phyloP scores from a whole-genome alignment of 768 basidiomycete species.

The Astraeus odoratus region DNA sequence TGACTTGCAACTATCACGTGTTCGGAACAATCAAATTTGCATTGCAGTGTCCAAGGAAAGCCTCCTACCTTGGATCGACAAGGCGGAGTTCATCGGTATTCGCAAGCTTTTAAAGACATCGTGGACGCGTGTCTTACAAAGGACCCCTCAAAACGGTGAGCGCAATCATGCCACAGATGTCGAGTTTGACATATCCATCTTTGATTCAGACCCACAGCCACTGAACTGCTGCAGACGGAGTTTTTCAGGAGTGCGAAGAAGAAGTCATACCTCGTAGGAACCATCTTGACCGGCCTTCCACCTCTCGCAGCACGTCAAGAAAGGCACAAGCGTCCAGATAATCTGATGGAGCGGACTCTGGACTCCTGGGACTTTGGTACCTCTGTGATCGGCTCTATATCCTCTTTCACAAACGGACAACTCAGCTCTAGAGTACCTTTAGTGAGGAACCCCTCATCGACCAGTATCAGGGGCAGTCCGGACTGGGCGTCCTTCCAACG shows the following conservation, averaged over 20 bases:
- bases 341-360: slow-evolving; percentile 40
- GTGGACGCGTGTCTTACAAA: slow-evolving; percentile 79
- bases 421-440: slow-evolving; percentile 3
- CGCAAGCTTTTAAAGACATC: slow-evolving; percentile 75
- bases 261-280: slow-evolving; percentile 67
- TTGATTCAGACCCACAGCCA: slow-evolving; percentile 62
- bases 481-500: slow-evolving; percentile 1
- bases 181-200: background rate
- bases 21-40: background rate
- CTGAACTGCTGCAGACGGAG: slow-evolving; percentile 63
- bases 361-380: slow-evolving; percentile 78
- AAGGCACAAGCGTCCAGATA: slow-evolving; percentile 40
- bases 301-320: slow-evolving; percentile 71
- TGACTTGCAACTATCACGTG: background rate
- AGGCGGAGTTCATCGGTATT: slow-evolving; percentile 67
- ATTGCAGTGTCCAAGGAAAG: slow-evolving; percentile 59
- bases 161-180: background rate
- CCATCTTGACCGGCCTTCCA: slow-evolving; percentile 69
- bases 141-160: slow-evolving; percentile 70
- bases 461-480: background rate
- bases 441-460: background rate
- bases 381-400: slow-evolving; percentile 37
- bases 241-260: slow-evolving; percentile 81
- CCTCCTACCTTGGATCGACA: slow-evolving; percentile 74
- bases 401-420: slow-evolving; percentile 7